A percentile compares a stretch with the other conserved stretches of the same genome.
Evolutionary conservation across 768 basidiomycete species (phyloP).

Genomic region (Candolleomyces eurysporus): DNA sequence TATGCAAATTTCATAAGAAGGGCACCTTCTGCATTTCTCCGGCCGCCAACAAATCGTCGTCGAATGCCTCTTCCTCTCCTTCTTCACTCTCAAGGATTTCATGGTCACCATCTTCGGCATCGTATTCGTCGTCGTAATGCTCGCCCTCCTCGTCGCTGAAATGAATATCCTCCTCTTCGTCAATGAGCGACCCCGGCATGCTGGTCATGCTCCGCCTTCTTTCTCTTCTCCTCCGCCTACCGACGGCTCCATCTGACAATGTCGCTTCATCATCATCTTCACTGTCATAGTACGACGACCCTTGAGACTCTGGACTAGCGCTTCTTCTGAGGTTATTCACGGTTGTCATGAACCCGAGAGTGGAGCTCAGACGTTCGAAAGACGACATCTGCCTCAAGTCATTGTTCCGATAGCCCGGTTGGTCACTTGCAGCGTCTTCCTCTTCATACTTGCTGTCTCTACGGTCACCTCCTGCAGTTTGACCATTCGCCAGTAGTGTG

Average conservation of each 20-base stretch:
- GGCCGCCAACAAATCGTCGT: conserved; percentile 75
- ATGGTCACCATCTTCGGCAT: conserved; percentile 29
- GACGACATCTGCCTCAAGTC: conserved; percentile 74
- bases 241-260: conserved; percentile 34
- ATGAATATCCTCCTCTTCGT: conserved; percentile 48
- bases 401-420: conserved; percentile 30
- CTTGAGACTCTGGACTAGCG: conserved; percentile 53
- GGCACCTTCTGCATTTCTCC: conserved; percentile 83
- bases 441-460: background rate
- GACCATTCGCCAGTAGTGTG: background rate
- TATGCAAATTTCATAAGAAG: conserved; percentile 42
- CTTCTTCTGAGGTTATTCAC: conserved; percentile 40
- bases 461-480: background rate
- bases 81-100: conserved; percentile 20
- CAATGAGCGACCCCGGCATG: conserved; percentile 75
- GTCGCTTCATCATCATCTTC: conserved; percentile 48
- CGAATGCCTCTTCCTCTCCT: conserved; percentile 59
- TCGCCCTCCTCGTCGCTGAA: conserved; percentile 57
- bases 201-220: conserved; percentile 71
- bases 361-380: conserved; percentile 66
- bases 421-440: conserved; percentile 5
- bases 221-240: conserved; percentile 28
- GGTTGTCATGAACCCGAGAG: conserved; percentile 46
- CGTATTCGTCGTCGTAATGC: conserved; percentile 31
- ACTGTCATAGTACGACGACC: conserved; percentile 45